Evolutionary conservation across 2,329 filamentous ascomycete species (phyloP), one percentile per base, ranked within the genome.

Genomic region (Epichloe baconii): DNA sequence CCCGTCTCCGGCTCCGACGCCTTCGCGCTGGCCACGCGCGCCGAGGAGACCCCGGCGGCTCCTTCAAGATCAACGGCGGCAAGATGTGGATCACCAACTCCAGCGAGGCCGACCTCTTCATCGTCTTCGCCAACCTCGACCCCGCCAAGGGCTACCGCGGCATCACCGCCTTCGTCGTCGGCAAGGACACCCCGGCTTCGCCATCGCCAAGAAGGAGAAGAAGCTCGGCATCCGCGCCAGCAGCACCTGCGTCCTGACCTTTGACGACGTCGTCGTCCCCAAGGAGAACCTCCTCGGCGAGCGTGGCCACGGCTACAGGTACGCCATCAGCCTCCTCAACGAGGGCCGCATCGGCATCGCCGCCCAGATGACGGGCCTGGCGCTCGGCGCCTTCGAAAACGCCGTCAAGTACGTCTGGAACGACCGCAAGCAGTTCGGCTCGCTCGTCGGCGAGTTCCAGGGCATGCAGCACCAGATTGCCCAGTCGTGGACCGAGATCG

Each of bases 31-130:
- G 85, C 88, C 59, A 97, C 93, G 52, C 90, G 88, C 68, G 93
- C 93, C 43, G 83, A 80, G 52, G 87, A 90, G 75, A 93, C 88
- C 0, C 81, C 21, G 78, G 82, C 57, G 89, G 91, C 36, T 21
- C 19, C 19, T 98, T 91, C 74, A 83, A 78, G 70, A 86, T 98
- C 68, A 86, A 81, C 54, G 93, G 93, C 47, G 83, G 81, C 68
- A 98, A 98, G 80, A 98, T 98, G 93, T 98, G 93, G 93, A 98
- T 98, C 71, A 98, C 93, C 56, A 98, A 98, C 77, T 85, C 86
- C 48, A 83, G 91, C 73, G 93, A 98, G 72, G 86, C 93, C 19
- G 82, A 83, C 54, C 85, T 97, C 74, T 98, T 96, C 73, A 91
- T 98, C 63, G 93, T 98, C 53, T 98, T 98, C 65, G 93, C 93